These are phyloP conservation scores for Boletus rubroflammeus DNA, from an alignment of 768 basidiomycete species.

Conservation along the genomic window DNA sequence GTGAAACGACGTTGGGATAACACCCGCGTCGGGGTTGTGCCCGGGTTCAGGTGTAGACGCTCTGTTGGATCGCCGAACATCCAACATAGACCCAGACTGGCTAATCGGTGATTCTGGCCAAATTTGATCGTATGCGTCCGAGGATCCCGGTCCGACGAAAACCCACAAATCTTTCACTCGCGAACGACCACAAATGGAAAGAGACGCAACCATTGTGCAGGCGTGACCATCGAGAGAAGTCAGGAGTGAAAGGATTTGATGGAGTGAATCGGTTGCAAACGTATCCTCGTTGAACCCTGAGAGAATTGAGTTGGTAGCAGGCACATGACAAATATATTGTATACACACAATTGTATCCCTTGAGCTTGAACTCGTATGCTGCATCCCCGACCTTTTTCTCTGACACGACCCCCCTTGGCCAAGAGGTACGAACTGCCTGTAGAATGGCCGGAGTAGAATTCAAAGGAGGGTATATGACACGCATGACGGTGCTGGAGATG, in stretches of 20 bases:
- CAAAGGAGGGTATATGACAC: conserved; percentile 74
- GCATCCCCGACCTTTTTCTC: conserved; percentile 73
- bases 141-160: conserved; percentile 55
- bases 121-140: conserved; percentile 27
- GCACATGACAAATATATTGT: conserved; percentile 9
- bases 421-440: conserved; percentile 72
- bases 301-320: conserved; percentile 18
- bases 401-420: conserved; percentile 76
- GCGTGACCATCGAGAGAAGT: conserved; percentile 63
- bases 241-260: conserved; percentile 65
- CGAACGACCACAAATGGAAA: conserved; percentile 69
- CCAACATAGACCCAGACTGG: conserved; percentile 34
- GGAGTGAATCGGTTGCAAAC: conserved; percentile 69
- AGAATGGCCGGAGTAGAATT: conserved; percentile 75
- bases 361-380: conserved; percentile 76
- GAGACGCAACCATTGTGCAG: conserved; percentile 64
- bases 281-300: conserved; percentile 78
- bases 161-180: conserved; percentile 77
- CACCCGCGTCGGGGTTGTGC: conserved; percentile 19
- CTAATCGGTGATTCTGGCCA: conserved; percentile 36
- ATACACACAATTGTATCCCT: conserved; percentile 71
- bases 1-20: conserved; percentile 29
- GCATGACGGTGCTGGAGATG: conserved; percentile 59
- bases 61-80: conserved; percentile 35
- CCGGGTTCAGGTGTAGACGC: conserved; percentile 31